phyloP scores from a whole-genome alignment of 768 basidiomycete species.

The Strobilomyces echinocephalus region DNA sequence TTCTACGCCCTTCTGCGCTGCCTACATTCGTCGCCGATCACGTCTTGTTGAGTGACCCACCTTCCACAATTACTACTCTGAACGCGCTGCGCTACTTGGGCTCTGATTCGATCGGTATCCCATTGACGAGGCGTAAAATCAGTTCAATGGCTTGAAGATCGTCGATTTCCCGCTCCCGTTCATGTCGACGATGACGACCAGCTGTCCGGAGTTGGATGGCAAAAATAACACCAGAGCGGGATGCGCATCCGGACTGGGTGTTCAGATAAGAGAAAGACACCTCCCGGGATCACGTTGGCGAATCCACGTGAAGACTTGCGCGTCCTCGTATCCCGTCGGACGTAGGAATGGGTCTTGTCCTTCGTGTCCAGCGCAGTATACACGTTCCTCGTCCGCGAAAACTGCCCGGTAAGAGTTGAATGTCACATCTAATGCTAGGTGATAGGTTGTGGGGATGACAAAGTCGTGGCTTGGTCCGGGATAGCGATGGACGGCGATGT shows the following conservation, averaged over 20 bases:
- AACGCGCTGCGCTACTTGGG: too few relatives aligned
- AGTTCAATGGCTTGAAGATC: too few relatives aligned
- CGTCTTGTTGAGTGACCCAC: too few relatives aligned
- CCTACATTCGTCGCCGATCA: too few relatives aligned
- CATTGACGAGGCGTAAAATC: slow-evolving; percentile 39
- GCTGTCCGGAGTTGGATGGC: slow-evolving; percentile 27
- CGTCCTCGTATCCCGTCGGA: too few relatives aligned
- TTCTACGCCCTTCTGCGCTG: too few relatives aligned
- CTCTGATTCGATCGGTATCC: slow-evolving; percentile 21
- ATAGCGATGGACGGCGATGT: slow-evolving; percentile 25
- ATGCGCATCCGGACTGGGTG: slow-evolving; percentile 20
- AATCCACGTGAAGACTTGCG: not conserved
- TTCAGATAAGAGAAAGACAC: slow-evolving; percentile 52
- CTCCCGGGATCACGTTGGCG: slow-evolving; percentile 34
- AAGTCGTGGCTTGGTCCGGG: slow-evolving; percentile 23
- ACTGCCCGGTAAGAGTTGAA: slow-evolving; percentile 9
- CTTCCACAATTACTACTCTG: too few relatives aligned
- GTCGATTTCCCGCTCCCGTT: slow-evolving; percentile 35
- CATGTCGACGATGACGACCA: slow-evolving; percentile 33
- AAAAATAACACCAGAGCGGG: slow-evolving; percentile 27
- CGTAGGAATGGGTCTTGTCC: too few relatives aligned
- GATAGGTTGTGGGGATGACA: slow-evolving; percentile 20
- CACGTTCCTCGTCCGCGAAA: slow-evolving; percentile 20
- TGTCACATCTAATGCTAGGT: slow-evolving; percentile 1
- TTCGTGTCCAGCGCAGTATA: slow-evolving; percentile 19